These are phyloP conservation scores for Brassica balearica DNA, from an alignment of 441 rosid genomes.

Conservation along the genomic window DNA sequence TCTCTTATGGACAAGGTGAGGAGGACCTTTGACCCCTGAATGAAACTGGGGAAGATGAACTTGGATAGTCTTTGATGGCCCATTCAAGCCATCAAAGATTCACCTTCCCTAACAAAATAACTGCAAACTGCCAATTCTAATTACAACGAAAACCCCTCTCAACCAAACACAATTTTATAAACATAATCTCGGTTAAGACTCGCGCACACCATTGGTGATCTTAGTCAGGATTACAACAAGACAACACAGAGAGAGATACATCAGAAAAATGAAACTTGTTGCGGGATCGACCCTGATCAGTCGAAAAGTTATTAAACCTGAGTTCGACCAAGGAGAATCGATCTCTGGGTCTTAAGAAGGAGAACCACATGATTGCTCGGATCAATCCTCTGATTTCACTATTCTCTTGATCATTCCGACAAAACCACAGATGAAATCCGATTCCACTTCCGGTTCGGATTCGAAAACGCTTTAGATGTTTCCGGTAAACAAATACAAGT, in stretches of 20 bases:
- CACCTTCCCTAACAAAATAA: conserved; percentile 2
- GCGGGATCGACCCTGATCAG: conserved; percentile 15
- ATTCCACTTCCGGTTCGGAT: conserved; percentile 35
- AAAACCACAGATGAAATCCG: conserved; percentile 21
- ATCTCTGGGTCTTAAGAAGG: conserved; percentile 95
- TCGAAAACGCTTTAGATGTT: conserved; percentile 10
- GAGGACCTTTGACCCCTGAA: conserved; percentile 1
- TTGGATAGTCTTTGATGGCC: no score
- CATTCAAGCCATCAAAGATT: neutral
- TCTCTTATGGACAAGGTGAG: conserved; percentile 1
- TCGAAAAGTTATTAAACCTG: conserved; percentile 56
- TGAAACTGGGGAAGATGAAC: no score
- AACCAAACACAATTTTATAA: neutral
- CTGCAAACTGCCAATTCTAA: conserved; percentile 10
- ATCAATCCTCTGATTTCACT: conserved; percentile 50
- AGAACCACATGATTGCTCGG: conserved; percentile 82
- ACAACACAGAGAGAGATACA: conserved; percentile 5
- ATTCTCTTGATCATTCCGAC: conserved; percentile 41
- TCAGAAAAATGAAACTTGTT: neutral
- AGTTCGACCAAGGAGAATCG: conserved; percentile 95
- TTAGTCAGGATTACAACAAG: conserved; percentile 7
- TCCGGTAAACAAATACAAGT: conserved; percentile 28
- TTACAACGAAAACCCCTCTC: conserved; percentile 8
- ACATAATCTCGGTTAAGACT: neutral
- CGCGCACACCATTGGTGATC: neutral